phyloP scores from a whole-genome alignment of 148 eudicot genomes.

The Gaultheria prostrata region DNA sequence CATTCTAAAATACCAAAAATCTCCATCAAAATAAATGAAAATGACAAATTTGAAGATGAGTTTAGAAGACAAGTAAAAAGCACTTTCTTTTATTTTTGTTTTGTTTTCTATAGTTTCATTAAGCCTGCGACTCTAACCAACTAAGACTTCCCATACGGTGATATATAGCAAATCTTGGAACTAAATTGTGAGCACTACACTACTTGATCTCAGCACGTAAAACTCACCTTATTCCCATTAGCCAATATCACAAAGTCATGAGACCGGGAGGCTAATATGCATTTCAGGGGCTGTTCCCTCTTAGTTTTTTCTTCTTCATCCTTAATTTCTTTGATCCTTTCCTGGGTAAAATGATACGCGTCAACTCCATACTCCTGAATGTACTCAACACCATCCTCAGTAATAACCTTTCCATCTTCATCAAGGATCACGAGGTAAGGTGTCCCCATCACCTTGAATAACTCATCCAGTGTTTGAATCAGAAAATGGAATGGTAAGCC shows the following conservation, averaged over 20 bases:
- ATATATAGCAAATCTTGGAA: background rate
- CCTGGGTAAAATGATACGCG: conserved; percentile 16
- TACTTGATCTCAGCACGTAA: background rate
- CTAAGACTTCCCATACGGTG: background rate
- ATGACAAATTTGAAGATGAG: background rate
- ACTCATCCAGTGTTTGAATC: conserved; percentile 21
- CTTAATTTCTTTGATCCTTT: conserved; percentile 29
- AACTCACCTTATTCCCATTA: conserved; percentile 36
- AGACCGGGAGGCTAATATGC: conserved; percentile 34
- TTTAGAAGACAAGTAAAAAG: background rate
- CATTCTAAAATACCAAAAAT: background rate
- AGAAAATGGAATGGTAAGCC: conserved; percentile 29
- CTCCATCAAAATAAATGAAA: background rate
- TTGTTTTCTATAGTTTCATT: background rate
- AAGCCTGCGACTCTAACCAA: background rate
- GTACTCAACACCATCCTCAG: conserved; percentile 15
- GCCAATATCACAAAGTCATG: conserved; percentile 47
- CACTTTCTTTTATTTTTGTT: background rate
- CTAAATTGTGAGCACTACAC: background rate
- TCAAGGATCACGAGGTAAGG: conserved; percentile 23
- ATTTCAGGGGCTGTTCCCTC: conserved; percentile 36
- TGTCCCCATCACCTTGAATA: conserved; percentile 20
- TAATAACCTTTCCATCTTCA: conserved; percentile 22
- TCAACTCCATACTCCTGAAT: conserved; percentile 21
- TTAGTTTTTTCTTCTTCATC: conserved; percentile 39